phyloP scores from a whole-genome alignment of 257 asterid genomes.

The Hygrophila difformis region DNA sequence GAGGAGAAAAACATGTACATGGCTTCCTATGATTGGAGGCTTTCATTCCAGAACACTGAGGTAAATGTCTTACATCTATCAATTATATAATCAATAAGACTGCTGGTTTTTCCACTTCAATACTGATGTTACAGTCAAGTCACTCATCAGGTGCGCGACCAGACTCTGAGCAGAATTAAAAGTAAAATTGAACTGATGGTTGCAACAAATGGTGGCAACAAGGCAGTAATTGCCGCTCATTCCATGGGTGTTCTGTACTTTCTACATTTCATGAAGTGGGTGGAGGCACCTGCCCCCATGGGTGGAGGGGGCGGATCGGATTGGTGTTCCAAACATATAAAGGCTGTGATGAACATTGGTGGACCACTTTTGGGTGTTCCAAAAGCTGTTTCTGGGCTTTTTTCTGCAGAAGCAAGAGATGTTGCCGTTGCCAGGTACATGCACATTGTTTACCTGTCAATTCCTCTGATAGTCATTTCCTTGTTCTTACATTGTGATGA shows the following conservation, averaged over 20 bases:
- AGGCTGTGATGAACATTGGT: conserved; percentile 84
- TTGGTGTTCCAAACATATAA: conserved; percentile 87
- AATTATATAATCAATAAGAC: too few relatives aligned
- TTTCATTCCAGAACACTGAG: conserved; percentile 93
- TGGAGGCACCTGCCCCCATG: conserved; percentile 81
- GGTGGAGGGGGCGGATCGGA: conserved; percentile 92
- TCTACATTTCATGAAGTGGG: conserved; percentile 95
- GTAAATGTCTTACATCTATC: conserved; percentile 19
- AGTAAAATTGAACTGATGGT: conserved; percentile 77
- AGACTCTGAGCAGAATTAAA: conserved; percentile 63
- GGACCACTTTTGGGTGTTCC: conserved; percentile 80
- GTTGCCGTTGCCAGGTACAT: conserved; percentile 63
- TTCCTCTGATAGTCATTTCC: too few relatives aligned
- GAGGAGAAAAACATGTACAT: conserved; percentile 94
- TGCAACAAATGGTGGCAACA: conserved; percentile 68
- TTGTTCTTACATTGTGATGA: too few relatives aligned
- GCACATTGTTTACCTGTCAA: too few relatives aligned
- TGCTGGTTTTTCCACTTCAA: too few relatives aligned
- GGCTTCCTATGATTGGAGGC: conserved; percentile 99
- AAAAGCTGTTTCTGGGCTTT: conserved; percentile 69
- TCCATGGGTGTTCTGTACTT: conserved; percentile 88
- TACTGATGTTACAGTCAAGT: too few relatives aligned
- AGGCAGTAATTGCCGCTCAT: conserved; percentile 80
- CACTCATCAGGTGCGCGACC: conserved; percentile 63
- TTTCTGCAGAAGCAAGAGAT: conserved; percentile 75